Conservation (phyloP, 148 eudicot genomes). For the Chenopodium berlandieri region DNA sequence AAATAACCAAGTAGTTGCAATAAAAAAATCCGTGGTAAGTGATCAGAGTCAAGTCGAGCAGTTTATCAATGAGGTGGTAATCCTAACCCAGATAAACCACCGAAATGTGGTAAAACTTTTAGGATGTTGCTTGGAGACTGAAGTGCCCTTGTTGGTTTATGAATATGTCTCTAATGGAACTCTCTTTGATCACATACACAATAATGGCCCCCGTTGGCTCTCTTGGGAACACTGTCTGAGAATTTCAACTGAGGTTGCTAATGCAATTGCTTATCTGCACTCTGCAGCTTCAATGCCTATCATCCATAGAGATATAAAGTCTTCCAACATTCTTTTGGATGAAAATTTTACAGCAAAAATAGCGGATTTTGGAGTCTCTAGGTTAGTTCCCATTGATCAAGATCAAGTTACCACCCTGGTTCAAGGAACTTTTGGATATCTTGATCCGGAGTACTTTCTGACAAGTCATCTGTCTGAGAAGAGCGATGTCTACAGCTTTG, state of each 20-base stretch:
- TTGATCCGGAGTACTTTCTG: slow-evolving; percentile 30
- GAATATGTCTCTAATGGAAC: slow-evolving; percentile 31
- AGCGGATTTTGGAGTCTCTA: slow-evolving; percentile 29
- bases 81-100: slow-evolving; percentile 27
- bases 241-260: slow-evolving; percentile 30
- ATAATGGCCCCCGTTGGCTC: slow-evolving; percentile 1
- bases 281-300: slow-evolving; percentile 25
- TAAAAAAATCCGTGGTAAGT: slow-evolving; percentile 23
- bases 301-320: slow-evolving; percentile 29
- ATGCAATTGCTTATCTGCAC: slow-evolving; percentile 30
- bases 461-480: slow-evolving; percentile 21
- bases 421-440: slow-evolving; percentile 30
- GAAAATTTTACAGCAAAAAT: slow-evolving; percentile 25
- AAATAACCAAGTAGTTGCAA: slow-evolving; percentile 18
- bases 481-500: slow-evolving; percentile 30
- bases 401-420: slow-evolving; percentile 24
- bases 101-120: slow-evolving; percentile 25
- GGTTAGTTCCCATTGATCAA: slow-evolving; percentile 22
- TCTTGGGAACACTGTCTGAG: slow-evolving; percentile 26
- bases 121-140: slow-evolving; percentile 33
- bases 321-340: slow-evolving; percentile 27
- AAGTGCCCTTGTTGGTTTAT: slow-evolving; percentile 30
- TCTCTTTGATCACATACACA: slow-evolving; percentile 20
- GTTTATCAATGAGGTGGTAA: slow-evolving; percentile 33
- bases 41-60: slow-evolving; percentile 20